Conservation (phyloP, 768 basidiomycete genomes). For the Agaricus blazei region DNA sequence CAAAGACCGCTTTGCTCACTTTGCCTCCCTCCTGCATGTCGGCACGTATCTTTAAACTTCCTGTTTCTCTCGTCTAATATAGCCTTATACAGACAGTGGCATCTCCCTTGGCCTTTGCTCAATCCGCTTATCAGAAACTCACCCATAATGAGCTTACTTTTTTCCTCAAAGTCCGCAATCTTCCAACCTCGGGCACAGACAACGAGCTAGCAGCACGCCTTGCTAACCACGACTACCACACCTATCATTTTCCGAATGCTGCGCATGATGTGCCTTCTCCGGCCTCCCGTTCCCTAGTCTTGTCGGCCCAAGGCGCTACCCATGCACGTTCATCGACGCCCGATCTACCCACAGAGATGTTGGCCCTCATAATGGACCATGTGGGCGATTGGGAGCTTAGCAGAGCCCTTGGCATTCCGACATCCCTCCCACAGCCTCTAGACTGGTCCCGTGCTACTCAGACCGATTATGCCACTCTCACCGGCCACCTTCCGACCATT, state of each 20-base stretch:
- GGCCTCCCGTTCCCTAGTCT: slow-evolving; percentile 21
- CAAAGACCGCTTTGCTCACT: neutral
- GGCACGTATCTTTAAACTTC: neutral
- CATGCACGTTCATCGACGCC: slow-evolving; percentile 33
- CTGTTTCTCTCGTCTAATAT: neutral
- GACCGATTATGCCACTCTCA: slow-evolving; percentile 70
- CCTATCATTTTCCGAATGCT: slow-evolving; percentile 54
- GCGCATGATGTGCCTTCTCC: slow-evolving; percentile 23
- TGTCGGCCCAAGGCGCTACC: slow-evolving; percentile 16
- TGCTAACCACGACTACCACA: slow-evolving; percentile 69
- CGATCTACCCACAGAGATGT: slow-evolving; percentile 71
- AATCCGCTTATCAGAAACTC: slow-evolving; percentile 65
- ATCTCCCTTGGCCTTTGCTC: slow-evolving; percentile 42
- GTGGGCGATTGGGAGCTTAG: slow-evolving; percentile 83
- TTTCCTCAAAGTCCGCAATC: slow-evolving; percentile 67
- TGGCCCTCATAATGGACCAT: slow-evolving; percentile 74
- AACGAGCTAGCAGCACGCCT: slow-evolving; percentile 65
- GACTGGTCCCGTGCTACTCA: slow-evolving; percentile 70
- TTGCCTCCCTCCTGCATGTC: slow-evolving; percentile 1
- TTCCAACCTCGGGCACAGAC: slow-evolving; percentile 61
- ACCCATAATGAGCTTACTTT: slow-evolving; percentile 64
- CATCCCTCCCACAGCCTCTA: slow-evolving; percentile 56
- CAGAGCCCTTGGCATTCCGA: slow-evolving; percentile 70
- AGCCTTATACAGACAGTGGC: neutral
- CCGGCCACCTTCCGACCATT: slow-evolving; percentile 54